These are phyloP conservation scores for Termitomyces sp. DNA, from an alignment of 768 basidiomycete species.

Conservation along the genomic window DNA sequence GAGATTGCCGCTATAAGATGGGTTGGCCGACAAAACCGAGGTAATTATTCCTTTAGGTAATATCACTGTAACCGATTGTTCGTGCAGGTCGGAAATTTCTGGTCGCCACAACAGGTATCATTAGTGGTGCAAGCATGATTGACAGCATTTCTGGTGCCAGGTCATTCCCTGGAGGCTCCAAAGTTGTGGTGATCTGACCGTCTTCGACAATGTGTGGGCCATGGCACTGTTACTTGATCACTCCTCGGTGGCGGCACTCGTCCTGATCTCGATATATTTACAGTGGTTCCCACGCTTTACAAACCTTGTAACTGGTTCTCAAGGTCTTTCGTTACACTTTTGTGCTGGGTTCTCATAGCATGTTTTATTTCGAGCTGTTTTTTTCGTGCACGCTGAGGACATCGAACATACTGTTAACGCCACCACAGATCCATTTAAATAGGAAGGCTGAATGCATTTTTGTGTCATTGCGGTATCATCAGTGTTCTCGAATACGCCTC, in stretches of 20 bases:
- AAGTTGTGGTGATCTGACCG: slow-evolving; percentile 38
- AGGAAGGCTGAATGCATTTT: slow-evolving; percentile 14
- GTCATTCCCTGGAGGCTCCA: slow-evolving; percentile 28
- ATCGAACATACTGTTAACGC: slow-evolving; percentile 20
- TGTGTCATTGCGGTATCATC: not conserved
- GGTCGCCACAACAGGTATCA: slow-evolving; percentile 87
- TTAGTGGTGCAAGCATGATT: slow-evolving; percentile 72
- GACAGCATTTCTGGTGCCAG: slow-evolving; percentile 55
- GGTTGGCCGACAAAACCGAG: slow-evolving; percentile 83
- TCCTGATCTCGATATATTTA: not conserved
- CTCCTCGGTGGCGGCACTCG: not conserved
- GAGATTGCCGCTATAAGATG: slow-evolving; percentile 95
- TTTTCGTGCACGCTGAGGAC: slow-evolving; percentile 12
- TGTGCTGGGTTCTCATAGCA: slow-evolving; percentile 12
- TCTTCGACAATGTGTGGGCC: not conserved
- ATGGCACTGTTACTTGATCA: not conserved
- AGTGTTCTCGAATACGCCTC: not conserved
- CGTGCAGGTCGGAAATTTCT: slow-evolving; percentile 75
- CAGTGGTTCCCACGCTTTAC: slow-evolving; percentile 10
- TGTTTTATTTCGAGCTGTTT: slow-evolving; percentile 30
- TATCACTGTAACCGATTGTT: slow-evolving; percentile 7
- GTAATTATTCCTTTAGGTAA: slow-evolving; percentile 30
- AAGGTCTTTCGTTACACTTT: not conserved
- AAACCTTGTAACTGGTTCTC: slow-evolving; percentile 20
- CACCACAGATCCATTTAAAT: slow-evolving; percentile 6